These are phyloP conservation scores for Perilla frutescens DNA, from an alignment of 257 asterid genomes.

Conservation along the genomic window DNA sequence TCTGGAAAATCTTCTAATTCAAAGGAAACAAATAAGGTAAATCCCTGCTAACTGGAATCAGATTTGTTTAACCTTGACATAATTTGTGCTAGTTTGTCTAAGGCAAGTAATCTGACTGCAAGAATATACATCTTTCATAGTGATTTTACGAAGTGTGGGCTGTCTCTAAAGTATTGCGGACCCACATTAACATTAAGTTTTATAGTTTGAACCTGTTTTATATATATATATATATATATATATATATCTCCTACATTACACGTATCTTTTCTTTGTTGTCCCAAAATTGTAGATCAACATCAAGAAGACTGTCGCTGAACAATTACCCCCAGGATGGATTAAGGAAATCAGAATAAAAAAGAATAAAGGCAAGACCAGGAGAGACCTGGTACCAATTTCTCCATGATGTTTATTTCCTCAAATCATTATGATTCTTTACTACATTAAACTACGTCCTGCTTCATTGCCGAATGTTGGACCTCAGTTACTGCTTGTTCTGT, in stretches of 20 bases:
- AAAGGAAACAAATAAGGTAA: conserved; percentile 43
- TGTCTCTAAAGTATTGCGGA: too few relatives aligned
- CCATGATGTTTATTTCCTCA: conserved; percentile 17
- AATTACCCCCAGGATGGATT: conserved; percentile 70
- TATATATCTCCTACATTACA: background rate
- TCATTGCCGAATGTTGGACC: too few relatives aligned
- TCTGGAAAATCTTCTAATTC: conserved; percentile 21
- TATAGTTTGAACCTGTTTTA: too few relatives aligned
- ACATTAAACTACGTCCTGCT: too few relatives aligned
- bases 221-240: too few relatives aligned
- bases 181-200: too few relatives aligned
- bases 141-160: too few relatives aligned
- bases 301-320: conserved; percentile 42
- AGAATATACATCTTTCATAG: too few relatives aligned
- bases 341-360: conserved; percentile 54
- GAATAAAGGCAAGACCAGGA: conserved; percentile 55
- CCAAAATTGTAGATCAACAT: conserved; percentile 47
- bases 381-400: conserved; percentile 58
- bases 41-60: conserved; percentile 22
- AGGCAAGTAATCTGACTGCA: too few relatives aligned
- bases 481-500: too few relatives aligned
- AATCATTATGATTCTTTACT: background rate
- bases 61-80: conserved; percentile 21
- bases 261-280: background rate
- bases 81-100: background rate